phyloP scores from a whole-genome alignment of 73 alveolate species.

The Paramecium bursaria region DNA sequence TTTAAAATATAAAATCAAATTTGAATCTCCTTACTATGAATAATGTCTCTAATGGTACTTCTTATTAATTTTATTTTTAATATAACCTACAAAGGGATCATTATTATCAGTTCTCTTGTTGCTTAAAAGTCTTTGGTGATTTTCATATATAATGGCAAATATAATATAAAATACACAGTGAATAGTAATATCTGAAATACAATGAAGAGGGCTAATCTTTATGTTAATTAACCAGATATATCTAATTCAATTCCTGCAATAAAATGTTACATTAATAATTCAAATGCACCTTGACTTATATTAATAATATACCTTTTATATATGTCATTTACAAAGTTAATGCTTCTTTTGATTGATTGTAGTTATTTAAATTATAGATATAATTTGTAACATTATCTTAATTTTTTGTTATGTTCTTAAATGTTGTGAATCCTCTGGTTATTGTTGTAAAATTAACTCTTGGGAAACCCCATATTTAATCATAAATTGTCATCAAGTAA shows the following conservation, averaged over 20 bases:
- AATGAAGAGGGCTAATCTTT: conserved; percentile 28
- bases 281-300: conserved; percentile 4
- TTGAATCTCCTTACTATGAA: conserved; percentile 15
- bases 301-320: background rate
- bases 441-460: background rate
- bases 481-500: conserved; percentile 30
- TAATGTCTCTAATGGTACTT: conserved; percentile 10
- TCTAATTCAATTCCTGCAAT: conserved; percentile 19
- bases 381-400: conserved; percentile 29
- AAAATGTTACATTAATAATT: background rate
- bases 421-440: conserved; percentile 13
- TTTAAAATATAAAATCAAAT: too few species aligned
- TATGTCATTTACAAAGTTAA: conserved; percentile 20
- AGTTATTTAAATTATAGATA: conserved; percentile 36
- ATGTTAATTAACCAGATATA: conserved; percentile 1
- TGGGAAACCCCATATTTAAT: conserved; percentile 29
- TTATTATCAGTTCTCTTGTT: conserved; percentile 40
- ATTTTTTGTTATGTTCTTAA: conserved; percentile 32
- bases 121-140: conserved; percentile 21
- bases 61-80: conserved; percentile 3
- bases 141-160: conserved; percentile 9
- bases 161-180: conserved; percentile 8
- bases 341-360: background rate
- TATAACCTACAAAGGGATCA: conserved; percentile 25
- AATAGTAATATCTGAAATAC: conserved; percentile 18